phyloP scores from a whole-genome alignment of 306 rosid species.

The Quercus dentata region DNA sequence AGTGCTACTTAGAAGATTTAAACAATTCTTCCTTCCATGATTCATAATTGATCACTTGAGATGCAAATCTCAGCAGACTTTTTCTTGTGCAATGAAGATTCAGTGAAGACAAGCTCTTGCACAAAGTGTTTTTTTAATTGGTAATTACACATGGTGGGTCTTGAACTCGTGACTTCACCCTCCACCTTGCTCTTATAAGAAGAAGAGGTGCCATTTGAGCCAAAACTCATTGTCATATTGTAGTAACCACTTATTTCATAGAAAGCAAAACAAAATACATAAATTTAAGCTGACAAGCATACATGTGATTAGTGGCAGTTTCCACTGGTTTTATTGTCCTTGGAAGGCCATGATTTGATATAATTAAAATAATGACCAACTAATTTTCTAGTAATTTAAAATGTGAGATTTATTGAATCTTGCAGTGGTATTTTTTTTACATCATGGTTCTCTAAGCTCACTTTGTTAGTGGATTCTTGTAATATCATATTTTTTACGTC shows the following conservation, averaged over 20 bases:
- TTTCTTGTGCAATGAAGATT: background rate
- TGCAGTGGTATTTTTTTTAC: background rate
- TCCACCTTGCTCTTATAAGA: too few species aligned
- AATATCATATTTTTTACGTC: conserved; percentile 4
- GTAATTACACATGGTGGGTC: too few species aligned
- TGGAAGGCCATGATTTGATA: background rate
- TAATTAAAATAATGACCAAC: background rate
- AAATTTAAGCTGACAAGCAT: background rate
- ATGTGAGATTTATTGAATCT: background rate
- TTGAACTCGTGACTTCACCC: too few species aligned
- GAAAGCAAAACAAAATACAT: background rate
- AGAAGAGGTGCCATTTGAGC: too few species aligned
- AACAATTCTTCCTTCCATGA: background rate
- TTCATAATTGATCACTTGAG: background rate
- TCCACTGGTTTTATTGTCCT: background rate
- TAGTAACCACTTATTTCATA: background rate
- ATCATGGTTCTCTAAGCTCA: background rate
- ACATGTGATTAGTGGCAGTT: background rate
- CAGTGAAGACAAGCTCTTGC: background rate
- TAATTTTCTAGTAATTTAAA: background rate
- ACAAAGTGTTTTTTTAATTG: background rate
- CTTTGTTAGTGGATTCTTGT: conserved; percentile 11
- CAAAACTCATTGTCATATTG: too few species aligned
- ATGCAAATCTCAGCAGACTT: background rate
- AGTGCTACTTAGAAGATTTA: background rate